Conservation (phyloP, 768 basidiomycete genomes). For the Lentinula raphanica region DNA sequence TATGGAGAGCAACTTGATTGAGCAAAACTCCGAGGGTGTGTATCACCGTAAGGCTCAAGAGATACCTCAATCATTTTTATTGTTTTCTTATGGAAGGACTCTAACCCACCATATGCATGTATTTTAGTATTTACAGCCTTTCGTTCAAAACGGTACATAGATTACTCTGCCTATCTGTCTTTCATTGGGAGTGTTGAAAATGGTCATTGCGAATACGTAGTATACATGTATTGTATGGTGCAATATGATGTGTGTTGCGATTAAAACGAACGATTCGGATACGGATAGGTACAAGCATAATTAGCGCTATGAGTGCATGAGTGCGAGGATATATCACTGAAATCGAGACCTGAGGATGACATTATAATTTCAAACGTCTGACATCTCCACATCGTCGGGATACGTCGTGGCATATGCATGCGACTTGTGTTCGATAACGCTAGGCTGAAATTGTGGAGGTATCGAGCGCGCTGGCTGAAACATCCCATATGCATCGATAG, state of each 20-base stretch:
- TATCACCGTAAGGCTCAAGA: not conserved
- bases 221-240: no score
- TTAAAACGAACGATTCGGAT: no score
- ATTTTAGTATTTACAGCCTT: not conserved
- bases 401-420: not conserved
- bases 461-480: not conserved
- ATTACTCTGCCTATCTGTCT: not conserved
- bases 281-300: no score
- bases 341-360: not conserved
- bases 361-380: not conserved
- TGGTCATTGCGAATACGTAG: no score
- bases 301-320: not conserved
- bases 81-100: not conserved
- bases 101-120: not conserved
- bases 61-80: not conserved
- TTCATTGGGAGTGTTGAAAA: not conserved
- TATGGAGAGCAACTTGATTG: conserved; percentile 16
- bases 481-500: not conserved
- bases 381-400: not conserved
- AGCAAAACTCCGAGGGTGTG: not conserved
- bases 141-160: not conserved
- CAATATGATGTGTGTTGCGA: no score
- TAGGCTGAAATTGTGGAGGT: not conserved
- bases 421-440: not conserved
- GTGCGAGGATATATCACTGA: no score